Percentiles rank a stretch among this genome's conserved stretches.
phyloP scores from a whole-genome alignment of 2,329 filamentous ascomycete genomes.

The Cryoendolithus antarcticus region DNA sequence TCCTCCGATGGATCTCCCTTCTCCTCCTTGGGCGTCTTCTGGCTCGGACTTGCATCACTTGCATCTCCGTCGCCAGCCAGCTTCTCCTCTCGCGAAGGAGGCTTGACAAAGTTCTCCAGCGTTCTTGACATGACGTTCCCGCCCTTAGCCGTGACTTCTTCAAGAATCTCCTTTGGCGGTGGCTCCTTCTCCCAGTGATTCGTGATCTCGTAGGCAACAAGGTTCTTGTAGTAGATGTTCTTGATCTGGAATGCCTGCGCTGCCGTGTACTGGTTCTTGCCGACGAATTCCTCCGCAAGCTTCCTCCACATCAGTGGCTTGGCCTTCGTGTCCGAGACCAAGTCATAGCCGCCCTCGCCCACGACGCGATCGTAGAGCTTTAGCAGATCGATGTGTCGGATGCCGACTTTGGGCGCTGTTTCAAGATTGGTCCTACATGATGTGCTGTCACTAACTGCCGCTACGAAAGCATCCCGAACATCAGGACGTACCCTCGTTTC shows the following conservation, averaged over 20 bases:
- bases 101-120: conserved; percentile 55
- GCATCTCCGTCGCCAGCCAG: conserved; percentile 33
- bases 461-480: neutral
- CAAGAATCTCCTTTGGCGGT: conserved; percentile 76
- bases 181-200: conserved; percentile 67
- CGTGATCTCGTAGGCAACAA: conserved; percentile 72
- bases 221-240: conserved; percentile 78
- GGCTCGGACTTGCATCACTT: conserved; percentile 37
- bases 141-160: conserved; percentile 68
- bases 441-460: conserved; percentile 3
- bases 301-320: conserved; percentile 77
- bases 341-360: conserved; percentile 72
- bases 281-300: conserved; percentile 63
- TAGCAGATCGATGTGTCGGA: conserved; percentile 61
- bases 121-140: conserved; percentile 68
- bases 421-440: conserved; percentile 55
- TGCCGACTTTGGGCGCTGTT: conserved; percentile 67
- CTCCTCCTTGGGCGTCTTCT: conserved; percentile 39
- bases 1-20: conserved; percentile 39
- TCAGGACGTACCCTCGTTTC: conserved; percentile 50
- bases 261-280: conserved; percentile 61
- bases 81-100: conserved; percentile 35
- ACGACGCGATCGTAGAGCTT: conserved; percentile 69
- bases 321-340: conserved; percentile 53
- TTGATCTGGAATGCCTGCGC: conserved; percentile 78